Evolutionary conservation across 768 basidiomycete species (phyloP).

Genomic region (Suillus lakei): DNA sequence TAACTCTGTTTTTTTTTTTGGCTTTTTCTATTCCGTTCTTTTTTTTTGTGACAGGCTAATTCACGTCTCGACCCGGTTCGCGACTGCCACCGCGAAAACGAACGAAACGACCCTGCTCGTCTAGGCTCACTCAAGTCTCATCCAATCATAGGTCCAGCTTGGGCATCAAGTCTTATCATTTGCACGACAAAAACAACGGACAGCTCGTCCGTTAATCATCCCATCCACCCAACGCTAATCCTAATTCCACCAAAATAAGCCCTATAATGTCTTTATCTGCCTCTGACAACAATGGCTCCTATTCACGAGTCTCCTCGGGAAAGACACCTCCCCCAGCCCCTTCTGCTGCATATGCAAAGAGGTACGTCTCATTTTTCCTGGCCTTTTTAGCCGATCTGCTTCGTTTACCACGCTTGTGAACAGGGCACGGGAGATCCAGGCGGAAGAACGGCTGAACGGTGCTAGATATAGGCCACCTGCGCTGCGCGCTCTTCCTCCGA

Average conservation of each 20-base stretch:
- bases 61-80: conserved; percentile 31
- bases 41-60: conserved; percentile 30
- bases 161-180: conserved; percentile 25
- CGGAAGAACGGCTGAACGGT: conserved; percentile 66
- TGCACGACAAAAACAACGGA: conserved; percentile 37
- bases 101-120: conserved; percentile 23
- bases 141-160: conserved; percentile 18
- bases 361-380: conserved; percentile 48
- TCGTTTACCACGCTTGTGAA: conserved; percentile 18
- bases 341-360: conserved; percentile 88
- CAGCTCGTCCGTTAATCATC: conserved; percentile 38
- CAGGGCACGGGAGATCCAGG: conserved; percentile 87
- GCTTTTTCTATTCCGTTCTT: conserved; percentile 22
- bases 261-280: conserved; percentile 93
- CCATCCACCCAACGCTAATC: conserved; percentile 61
- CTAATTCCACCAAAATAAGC: conserved; percentile 66
- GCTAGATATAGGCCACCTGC: conserved; percentile 82
- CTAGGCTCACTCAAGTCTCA: conserved; percentile 24
- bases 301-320: conserved; percentile 81
- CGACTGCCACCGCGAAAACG: conserved; percentile 32
- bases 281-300: conserved; percentile 80
- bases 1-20: conserved; percentile 20
- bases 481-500: conserved; percentile 67
- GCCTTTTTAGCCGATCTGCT: conserved; percentile 16
- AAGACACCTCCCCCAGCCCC: conserved; percentile 92